phyloP scores from a whole-genome alignment of 176 grass and related monocot genomes.

The Pharus latifolius region DNA sequence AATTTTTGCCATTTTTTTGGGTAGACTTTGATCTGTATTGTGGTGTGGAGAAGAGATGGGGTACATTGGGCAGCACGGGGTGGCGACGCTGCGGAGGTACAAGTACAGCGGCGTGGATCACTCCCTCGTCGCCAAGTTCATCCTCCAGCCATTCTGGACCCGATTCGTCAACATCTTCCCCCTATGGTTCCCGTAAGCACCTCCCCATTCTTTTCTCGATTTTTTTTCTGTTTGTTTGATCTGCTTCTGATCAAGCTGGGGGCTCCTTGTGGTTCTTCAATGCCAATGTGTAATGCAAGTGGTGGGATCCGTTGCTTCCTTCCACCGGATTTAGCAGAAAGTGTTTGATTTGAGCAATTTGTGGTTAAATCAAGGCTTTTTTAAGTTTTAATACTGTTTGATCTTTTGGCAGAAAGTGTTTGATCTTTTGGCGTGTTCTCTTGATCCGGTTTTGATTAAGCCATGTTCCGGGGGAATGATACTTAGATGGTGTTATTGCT shows the following conservation, averaged over 20 bases:
- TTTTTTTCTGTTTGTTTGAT: not conserved
- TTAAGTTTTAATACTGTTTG: too few relatives aligned
- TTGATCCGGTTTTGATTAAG: too few relatives aligned
- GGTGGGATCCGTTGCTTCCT: too few relatives aligned
- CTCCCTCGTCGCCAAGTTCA: conserved; percentile 94
- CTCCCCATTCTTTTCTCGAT: not conserved
- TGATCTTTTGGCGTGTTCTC: too few relatives aligned
- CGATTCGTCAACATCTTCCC: conserved; percentile 84
- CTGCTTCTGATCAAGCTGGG: not conserved
- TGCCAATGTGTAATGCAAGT: not conserved
- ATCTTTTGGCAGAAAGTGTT: too few relatives aligned
- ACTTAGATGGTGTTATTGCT: not conserved
- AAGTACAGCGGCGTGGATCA: conserved; percentile 95
- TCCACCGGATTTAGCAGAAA: too few relatives aligned
- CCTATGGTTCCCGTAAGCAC: conserved; percentile 91
- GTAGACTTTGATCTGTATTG: not conserved
- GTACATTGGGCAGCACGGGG: conserved; percentile 80
- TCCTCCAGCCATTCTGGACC: conserved; percentile 87
- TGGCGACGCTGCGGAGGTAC: conserved; percentile 71
- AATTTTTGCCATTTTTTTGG: not conserved
- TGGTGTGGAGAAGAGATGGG: conserved; percentile 22
- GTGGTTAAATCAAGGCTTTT: too few relatives aligned
- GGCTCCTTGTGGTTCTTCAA: not conserved
- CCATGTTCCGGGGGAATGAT: too few relatives aligned
- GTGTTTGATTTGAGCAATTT: not conserved